phyloP scores from a whole-genome alignment of 768 basidiomycete genomes.

The Pleurotus djamor region DNA sequence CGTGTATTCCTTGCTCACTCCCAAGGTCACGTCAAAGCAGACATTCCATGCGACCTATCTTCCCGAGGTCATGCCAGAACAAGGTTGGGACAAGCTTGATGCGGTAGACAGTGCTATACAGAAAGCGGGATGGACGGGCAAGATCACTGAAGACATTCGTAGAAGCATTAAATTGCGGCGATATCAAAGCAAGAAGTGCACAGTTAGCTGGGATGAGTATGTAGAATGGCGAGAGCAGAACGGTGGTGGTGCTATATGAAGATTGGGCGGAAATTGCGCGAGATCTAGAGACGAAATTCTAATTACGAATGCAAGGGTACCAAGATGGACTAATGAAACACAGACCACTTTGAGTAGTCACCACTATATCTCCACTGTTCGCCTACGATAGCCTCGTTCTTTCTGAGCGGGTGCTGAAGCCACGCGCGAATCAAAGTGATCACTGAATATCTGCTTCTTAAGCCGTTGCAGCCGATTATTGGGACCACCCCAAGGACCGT shows the following conservation, averaged over 20 bases:
- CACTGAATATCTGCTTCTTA: conserved; percentile 30
- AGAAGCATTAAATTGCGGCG: conserved; percentile 73
- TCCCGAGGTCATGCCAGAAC: conserved; percentile 88
- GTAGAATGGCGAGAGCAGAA: conserved; percentile 65
- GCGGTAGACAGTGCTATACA: conserved; percentile 89
- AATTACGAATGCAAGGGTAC: background rate
- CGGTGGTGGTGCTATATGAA: conserved; percentile 10
- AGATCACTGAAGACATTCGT: conserved; percentile 79
- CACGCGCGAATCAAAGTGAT: background rate
- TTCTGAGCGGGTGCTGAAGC: background rate
- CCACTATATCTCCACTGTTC: background rate
- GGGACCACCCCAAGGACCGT: conserved; percentile 38
- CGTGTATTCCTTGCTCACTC: conserved; percentile 48
- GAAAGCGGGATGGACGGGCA: conserved; percentile 89
- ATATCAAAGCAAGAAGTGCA: conserved; percentile 76
- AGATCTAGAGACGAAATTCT: background rate
- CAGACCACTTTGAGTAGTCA: background rate
- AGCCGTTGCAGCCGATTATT: conserved; percentile 42
- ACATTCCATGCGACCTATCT: conserved; percentile 87
- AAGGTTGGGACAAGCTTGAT: conserved; percentile 92
- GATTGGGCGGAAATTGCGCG: background rate
- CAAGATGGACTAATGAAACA: background rate
- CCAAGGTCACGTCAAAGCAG: conserved; percentile 48
- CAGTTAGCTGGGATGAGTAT: conserved; percentile 76
- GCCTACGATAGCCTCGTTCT: background rate